Conservation (phyloP, 352 stramenopile species). For the Globisporangium acanthophoron region DNA sequence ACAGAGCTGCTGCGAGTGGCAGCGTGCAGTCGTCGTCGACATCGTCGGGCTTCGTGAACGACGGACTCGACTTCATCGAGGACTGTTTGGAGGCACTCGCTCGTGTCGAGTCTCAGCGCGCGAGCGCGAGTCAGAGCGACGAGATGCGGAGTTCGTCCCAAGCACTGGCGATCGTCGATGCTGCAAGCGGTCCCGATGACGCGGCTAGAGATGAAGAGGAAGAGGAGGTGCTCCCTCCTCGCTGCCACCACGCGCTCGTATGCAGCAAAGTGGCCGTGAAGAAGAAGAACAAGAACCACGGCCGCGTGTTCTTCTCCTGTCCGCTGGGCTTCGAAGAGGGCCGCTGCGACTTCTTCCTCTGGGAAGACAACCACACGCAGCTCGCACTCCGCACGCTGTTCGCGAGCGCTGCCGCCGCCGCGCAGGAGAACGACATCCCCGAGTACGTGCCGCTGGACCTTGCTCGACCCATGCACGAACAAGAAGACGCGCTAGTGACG, state of each 20-base stretch:
- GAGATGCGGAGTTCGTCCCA: too few relatives aligned
- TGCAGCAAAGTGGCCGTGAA: constrained; percentile 67
- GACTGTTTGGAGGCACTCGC: constrained; percentile 64
- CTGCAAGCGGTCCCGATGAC: background rate
- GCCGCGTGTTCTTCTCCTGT: constrained; percentile 67
- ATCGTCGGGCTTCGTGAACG: constrained; percentile 25
- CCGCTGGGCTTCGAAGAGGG: constrained; percentile 67
- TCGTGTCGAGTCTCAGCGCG: constrained; percentile 23
- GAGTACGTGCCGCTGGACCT: constrained; percentile 56
- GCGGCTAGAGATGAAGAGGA: background rate
- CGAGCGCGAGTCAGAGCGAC: background rate
- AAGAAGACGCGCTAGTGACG: constrained; percentile 45
- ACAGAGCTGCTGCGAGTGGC: constrained; percentile 11
- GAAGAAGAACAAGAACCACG: constrained; percentile 84
- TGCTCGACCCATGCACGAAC: constrained; percentile 30
- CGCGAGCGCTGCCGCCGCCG: background rate
- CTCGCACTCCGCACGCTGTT: constrained; percentile 56
- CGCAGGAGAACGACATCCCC: background rate
- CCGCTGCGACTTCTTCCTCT: constrained; percentile 80
- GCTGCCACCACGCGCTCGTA: constrained; percentile 60
- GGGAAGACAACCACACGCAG: constrained; percentile 74
- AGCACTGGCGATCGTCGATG: too few relatives aligned
- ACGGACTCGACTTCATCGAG: constrained; percentile 75
- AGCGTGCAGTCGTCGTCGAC: constrained; percentile 5
- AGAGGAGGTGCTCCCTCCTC: constrained; percentile 26